Evolutionary conservation across 2,329 filamentous ascomycete species (phyloP).

Genomic region (Cercospora sp.): DNA sequence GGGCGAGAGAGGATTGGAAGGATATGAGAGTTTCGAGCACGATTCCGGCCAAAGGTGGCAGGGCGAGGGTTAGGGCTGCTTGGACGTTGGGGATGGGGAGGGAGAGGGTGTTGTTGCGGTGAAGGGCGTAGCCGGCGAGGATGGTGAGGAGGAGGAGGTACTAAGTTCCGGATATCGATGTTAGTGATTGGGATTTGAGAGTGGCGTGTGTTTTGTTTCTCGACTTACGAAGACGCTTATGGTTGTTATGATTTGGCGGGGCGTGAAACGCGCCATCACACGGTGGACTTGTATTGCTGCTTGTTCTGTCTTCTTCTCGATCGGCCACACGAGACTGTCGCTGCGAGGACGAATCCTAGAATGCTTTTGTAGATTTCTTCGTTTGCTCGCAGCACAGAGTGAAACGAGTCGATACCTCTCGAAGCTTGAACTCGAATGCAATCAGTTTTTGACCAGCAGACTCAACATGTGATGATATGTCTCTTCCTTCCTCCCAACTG

Average conservation of each 20-base stretch:
- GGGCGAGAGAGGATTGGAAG: slow-evolving; percentile 36
- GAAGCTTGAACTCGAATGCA: background rate
- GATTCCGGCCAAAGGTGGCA: slow-evolving; percentile 47
- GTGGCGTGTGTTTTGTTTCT: background rate
- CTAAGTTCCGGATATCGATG: slow-evolving; percentile 28
- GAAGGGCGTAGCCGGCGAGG: slow-evolving; percentile 42
- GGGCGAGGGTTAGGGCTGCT: slow-evolving; percentile 44
- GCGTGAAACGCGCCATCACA: slow-evolving; percentile 31
- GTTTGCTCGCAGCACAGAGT: background rate
- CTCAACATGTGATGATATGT: background rate
- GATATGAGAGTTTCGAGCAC: slow-evolving; percentile 44
- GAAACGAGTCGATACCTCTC: background rate
- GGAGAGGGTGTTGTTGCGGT: slow-evolving; percentile 38
- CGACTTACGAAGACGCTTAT: slow-evolving; percentile 41
- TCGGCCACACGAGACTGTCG: background rate
- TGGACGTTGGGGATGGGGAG: slow-evolving; percentile 47
- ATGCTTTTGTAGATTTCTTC: background rate
- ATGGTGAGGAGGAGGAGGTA: slow-evolving; percentile 45
- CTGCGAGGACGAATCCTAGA: background rate
- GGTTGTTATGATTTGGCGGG: slow-evolving; percentile 43
- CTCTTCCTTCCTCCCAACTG: background rate
- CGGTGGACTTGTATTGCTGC: background rate
- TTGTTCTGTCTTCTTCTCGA: background rate
- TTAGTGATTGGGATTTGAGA: background rate
- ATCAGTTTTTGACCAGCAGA: background rate